Base-by-base conservation (phyloP, 257 asterid species). In the Forsythia suspensa region DNA sequence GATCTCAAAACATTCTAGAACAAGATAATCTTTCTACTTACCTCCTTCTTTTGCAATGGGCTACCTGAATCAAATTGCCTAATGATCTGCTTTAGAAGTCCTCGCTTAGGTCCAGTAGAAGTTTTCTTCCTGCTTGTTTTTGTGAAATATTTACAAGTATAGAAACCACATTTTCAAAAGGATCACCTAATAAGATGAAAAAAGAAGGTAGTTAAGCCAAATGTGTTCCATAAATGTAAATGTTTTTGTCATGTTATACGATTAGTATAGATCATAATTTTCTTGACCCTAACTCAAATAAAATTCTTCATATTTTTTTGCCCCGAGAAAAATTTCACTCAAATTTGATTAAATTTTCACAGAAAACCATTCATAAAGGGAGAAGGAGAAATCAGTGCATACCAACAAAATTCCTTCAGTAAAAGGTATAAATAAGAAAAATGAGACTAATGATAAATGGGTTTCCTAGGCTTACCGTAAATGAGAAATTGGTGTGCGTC, bases 151-250 rank as follows among this genome's bases (percentile, higher is more conserved):
- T 96, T 20, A 96, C 96, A 38, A 96, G 96, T 89, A 96, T 77
- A 52, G 99, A 96, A 70, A 95, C 98, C 84, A 94, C 97, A 52
- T 94, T 97, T 77, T 91, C 97, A 84, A 88, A 96, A 66, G 95
- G 90, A 88, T 96, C 98, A 71, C 85, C 99, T 93, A 90, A 68
- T 59, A 40, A 59, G 67, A 77, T 12, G 68, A 75, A 66, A 68
- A 43, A 70, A 73, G 37, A 51, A 8, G 24, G 37, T n/a, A 48
- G 73, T 36, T 21, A 73, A 73, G 51, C 40, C 71, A 41, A 68
- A 59, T 74, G n/a, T 37, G 8, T 43, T 5, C 42, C 8, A 40
- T 18, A 46, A 37, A 73, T 15, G n/a, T 41, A 41, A 74, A 16
- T 43, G 1, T 6, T 71, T 40, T 21, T 52, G 61, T 12, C 42